phyloP scores from a whole-genome alignment of 2,329 filamentous ascomycete species.

The Biscogniauxia sp. region DNA sequence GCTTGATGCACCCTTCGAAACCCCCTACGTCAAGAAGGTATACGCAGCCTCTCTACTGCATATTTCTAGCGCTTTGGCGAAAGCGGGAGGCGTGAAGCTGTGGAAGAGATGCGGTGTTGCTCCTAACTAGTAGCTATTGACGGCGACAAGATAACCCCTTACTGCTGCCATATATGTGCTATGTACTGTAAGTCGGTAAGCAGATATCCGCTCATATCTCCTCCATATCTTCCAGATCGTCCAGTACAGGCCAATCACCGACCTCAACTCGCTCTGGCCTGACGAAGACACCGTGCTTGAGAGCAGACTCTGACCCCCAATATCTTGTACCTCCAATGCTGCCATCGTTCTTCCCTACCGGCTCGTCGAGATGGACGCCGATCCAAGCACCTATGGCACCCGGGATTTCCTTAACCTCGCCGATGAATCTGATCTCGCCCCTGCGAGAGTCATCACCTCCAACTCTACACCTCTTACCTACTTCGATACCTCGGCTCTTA shows the following conservation, averaged over 20 bases:
- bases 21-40: neutral
- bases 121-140: neutral
- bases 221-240: conserved; percentile 76
- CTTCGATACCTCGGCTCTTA: conserved; percentile 62
- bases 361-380: conserved; percentile 73
- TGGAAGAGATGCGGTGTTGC: neutral
- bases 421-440: conserved; percentile 70
- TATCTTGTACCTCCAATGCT: conserved; percentile 66
- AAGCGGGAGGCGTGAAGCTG: too few relatives aligned
- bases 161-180: too few relatives aligned
- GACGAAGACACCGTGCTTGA: conserved; percentile 77
- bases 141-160: neutral
- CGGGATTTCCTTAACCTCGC: conserved; percentile 72
- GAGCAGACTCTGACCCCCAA: conserved; percentile 61
- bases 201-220: conserved; percentile 52
- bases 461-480: conserved; percentile 63
- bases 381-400: conserved; percentile 66
- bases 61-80: neutral
- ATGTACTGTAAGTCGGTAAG: neutral
- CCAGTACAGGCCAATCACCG: conserved; percentile 68
- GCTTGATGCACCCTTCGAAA: neutral
- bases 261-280: conserved; percentile 74
- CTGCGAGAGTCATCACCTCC: conserved; percentile 66
- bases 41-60: too few relatives aligned
- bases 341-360: conserved; percentile 80